Conservation (phyloP, 345 rosid genomes). For the Anacardium occidentale region DNA sequence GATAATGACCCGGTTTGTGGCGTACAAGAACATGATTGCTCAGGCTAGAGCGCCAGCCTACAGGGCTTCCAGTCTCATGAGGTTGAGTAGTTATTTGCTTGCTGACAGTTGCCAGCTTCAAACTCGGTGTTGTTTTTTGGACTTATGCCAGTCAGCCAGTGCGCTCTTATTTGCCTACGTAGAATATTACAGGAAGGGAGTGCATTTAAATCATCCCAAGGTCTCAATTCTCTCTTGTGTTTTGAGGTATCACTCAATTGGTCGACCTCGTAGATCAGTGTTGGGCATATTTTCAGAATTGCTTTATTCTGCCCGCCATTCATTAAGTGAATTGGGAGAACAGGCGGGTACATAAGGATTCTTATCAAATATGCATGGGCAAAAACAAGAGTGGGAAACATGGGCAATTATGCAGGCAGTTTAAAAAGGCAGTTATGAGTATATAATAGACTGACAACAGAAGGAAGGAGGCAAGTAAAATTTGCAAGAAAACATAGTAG, state of each 20-base stretch:
- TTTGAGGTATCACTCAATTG: neutral
- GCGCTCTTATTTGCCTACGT: neutral
- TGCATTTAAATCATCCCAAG: neutral
- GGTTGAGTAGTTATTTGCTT: constrained; percentile 10
- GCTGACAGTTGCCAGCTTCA: neutral
- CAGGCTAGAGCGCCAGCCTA: constrained; percentile 4
- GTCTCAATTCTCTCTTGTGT: neutral
- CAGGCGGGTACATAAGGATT: too few species aligned
- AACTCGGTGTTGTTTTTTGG: neutral
- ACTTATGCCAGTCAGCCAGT: neutral
- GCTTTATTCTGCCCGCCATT: too few species aligned
- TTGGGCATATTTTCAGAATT: neutral
- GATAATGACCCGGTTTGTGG: neutral
- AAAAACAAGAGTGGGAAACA: too few species aligned
- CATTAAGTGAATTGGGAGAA: neutral
- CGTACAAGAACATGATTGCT: constrained; percentile 11
- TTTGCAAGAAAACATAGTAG: too few species aligned
- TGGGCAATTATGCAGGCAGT: too few species aligned
- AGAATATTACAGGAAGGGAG: neutral
- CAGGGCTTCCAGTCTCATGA: constrained; percentile 11
- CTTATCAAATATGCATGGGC: too few species aligned
- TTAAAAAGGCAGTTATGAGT: too few species aligned
- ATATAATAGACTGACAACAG: too few species aligned
- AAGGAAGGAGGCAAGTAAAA: too few species aligned
- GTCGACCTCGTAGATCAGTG: neutral